Evolutionary conservation across 1,139 yeast genomes (phyloP), one percentile per base, ranked within the genome.

Genomic region (Sugiyamaella japonica): DNA sequence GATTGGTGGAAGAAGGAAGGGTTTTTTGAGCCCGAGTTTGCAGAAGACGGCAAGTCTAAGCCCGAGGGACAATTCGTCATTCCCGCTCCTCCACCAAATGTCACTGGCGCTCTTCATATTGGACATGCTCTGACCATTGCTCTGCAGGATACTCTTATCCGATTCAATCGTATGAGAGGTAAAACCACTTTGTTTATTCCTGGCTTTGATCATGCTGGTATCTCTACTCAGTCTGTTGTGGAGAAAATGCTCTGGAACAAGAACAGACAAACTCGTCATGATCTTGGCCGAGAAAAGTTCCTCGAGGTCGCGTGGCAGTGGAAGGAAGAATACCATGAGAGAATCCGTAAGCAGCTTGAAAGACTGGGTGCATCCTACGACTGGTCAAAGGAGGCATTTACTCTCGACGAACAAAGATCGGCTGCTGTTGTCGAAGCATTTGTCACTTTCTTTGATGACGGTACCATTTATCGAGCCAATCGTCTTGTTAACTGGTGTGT

Each of bases 161-260:
- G 99, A 75, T 93, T 82, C 79, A 84, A 95, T 78, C 86, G 99
- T 78, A 93, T 93, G 99, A 86, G 85, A 74, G 99, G 99, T 54
- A 89, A 88, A 74, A 90, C 98, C 51, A 91, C 93, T 17, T 77
- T 93, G 61, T 95, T 87, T 73, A 73, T 93, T 60, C 99, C 99
- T 51, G 99, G 99, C 44, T 93, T 93, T 68, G 99, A 93, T 73
- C 99, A 93, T 70, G 99, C 99, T 29, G 99, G 99, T 80, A 91
- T 93, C 73, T 96, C 97, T 47, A 95, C 99, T 17, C 99, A 93
- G 74, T 89, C 97, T 23, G 99, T 95, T 63, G 99, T 93, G 61
- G 99, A 93, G 76, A 95, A 93, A 75, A 95, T 87, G 77, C 73
- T 93, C 47, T 90, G 96, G 96, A 87, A 89, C 55, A 82, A 83